Percentiles rank a stretch among this genome's conserved stretches.
Conservation (phyloP, 2,329 filamentous ascomycete genomes). For the Orbilia oligospora region DNA sequence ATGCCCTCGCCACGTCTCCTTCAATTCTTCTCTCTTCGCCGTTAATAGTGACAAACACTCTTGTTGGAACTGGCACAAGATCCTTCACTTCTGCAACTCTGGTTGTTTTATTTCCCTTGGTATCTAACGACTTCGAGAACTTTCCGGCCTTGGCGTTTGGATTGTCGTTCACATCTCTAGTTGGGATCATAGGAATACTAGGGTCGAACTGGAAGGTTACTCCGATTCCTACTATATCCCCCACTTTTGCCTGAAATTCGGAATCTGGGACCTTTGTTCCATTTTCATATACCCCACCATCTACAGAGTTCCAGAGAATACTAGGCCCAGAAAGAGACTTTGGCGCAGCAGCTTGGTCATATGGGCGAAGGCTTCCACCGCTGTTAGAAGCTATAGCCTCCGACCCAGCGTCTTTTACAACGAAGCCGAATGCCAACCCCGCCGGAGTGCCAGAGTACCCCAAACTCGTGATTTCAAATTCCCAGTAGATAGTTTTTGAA, state of each 20-base stretch:
- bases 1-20: conserved; percentile 33
- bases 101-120: conserved; percentile 49
- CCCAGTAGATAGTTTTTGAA: conserved; percentile 58
- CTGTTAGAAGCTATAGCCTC: conserved; percentile 27
- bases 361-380: conserved; percentile 35
- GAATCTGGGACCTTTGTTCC: conserved; percentile 22
- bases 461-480: conserved; percentile 52
- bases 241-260: conserved; percentile 23
- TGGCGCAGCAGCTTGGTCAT: conserved; percentile 26
- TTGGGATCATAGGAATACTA: conserved; percentile 46
- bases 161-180: conserved; percentile 52
- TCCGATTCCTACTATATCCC: conserved; percentile 47
- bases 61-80: conserved; percentile 49
- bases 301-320: conserved; percentile 48
- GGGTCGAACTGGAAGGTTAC: conserved; percentile 51
- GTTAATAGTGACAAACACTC: conserved; percentile 46
- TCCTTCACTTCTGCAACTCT: conserved; percentile 45
- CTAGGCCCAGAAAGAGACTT: conserved; percentile 47
- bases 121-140: conserved; percentile 48
- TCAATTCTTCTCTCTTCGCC: conserved; percentile 40
- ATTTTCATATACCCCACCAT: conserved; percentile 46
- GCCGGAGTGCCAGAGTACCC: conserved; percentile 40
- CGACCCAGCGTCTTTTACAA: conserved; percentile 47
- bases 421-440: conserved; percentile 39
- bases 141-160: conserved; percentile 40